Evolutionary conservation across 305 asterid species (phyloP).

Genomic region (Solanum hybrid): DNA sequence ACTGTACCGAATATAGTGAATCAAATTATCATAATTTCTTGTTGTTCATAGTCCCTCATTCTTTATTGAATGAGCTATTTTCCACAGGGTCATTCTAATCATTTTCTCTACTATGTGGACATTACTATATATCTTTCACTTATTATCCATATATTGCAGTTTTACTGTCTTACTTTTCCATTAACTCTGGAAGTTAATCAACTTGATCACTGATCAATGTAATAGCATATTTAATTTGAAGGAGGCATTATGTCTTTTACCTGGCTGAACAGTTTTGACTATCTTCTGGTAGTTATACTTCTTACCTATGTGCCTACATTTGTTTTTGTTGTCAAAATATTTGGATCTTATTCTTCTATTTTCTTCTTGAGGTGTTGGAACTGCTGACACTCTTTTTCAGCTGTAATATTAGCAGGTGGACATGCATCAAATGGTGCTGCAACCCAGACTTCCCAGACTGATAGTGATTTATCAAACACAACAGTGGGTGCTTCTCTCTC

Average conservation of each 20-base stretch:
- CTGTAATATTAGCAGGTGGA: conserved; percentile 57
- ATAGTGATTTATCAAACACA: conserved; percentile 62
- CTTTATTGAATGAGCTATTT: not conserved
- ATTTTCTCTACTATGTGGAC: not conserved
- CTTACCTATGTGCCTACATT: not conserved
- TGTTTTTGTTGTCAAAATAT: not conserved
- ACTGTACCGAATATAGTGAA: not conserved
- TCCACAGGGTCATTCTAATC: not conserved
- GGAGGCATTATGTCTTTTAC: not conserved
- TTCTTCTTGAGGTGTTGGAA: not conserved
- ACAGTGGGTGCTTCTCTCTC: conserved; percentile 51
- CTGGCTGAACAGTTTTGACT: not conserved
- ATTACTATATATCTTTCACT: not conserved
- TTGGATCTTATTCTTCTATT: not conserved
- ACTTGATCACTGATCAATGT: not conserved
- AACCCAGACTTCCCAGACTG: conserved; percentile 51
- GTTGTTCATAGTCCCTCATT: not conserved
- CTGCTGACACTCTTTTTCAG: conserved; percentile 2
- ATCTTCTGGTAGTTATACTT: not conserved
- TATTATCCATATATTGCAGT: not conserved
- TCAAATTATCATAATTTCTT: not conserved
- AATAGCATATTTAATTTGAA: not conserved
- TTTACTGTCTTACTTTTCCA: not conserved
- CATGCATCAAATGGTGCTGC: conserved; percentile 52
- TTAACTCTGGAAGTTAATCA: not conserved